These are phyloP conservation scores for Talaromyces sp. DNA, from an alignment of 2,329 filamentous ascomycete genomes.

Conservation along the genomic window DNA sequence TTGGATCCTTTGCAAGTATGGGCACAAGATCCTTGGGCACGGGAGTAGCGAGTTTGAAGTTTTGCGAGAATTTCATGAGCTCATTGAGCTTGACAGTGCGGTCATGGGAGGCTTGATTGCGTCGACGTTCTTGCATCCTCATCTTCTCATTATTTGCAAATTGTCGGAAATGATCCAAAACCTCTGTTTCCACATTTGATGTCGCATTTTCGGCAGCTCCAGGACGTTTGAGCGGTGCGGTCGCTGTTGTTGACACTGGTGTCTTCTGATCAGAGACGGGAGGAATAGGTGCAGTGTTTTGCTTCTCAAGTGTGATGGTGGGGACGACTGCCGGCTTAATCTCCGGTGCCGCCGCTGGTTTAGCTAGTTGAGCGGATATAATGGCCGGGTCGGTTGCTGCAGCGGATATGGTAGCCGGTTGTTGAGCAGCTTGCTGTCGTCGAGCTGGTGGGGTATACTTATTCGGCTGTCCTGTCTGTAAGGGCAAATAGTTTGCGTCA, in stretches of 20 bases:
- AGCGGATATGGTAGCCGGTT: conserved; percentile 63
- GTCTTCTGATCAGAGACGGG: conserved; percentile 15
- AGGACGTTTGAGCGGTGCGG: conserved; percentile 24
- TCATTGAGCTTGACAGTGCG: conserved; percentile 92
- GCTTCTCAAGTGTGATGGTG: conserved; percentile 20
- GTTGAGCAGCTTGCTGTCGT: conserved; percentile 71
- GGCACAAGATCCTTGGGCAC: conserved; percentile 88
- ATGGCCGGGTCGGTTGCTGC: conserved; percentile 84
- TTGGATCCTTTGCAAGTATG: conserved; percentile 95
- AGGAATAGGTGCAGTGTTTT: conserved; percentile 53
- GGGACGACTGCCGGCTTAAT: conserved; percentile 26
- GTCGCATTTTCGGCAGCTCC: conserved; percentile 54
- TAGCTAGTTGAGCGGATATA: conserved; percentile 73
- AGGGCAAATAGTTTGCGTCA: conserved; percentile 59
- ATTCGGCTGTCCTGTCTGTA: conserved; percentile 59
- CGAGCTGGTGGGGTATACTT: conserved; percentile 91
- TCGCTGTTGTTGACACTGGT: conserved; percentile 6
- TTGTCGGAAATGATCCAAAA: conserved; percentile 63
- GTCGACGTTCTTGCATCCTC: conserved; percentile 57
- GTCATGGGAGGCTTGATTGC: conserved; percentile 62
- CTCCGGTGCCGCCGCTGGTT: conserved; percentile 24
- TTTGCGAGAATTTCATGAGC: conserved; percentile 89
- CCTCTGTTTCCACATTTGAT: conserved; percentile 60
- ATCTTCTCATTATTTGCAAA: conserved; percentile 64
- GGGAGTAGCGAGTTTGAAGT: conserved; percentile 90